Percentiles rank a stretch among this genome's conserved stretches.
Conservation (phyloP, 1,284 basidiomycete species). For the Puccinia coronata region DNA sequence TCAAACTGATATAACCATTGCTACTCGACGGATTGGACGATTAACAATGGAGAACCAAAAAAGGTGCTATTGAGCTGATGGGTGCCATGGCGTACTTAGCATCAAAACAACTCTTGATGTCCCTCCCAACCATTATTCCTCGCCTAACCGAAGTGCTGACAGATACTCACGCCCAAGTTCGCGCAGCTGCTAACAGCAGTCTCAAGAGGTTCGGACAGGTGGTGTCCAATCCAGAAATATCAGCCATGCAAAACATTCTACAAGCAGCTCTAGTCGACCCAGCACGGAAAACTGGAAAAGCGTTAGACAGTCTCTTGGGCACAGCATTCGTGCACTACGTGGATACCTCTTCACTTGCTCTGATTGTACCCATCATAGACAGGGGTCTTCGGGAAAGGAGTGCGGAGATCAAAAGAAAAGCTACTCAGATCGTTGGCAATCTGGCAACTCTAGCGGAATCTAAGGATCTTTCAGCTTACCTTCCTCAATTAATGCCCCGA, state of each 20-base stretch:
- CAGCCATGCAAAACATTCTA: conserved; percentile 84
- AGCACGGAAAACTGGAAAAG: conserved; percentile 77
- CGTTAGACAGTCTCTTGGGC: conserved; percentile 79
- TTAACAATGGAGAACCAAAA: conserved; percentile 64
- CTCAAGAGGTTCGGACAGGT: conserved; percentile 93
- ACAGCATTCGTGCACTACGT: conserved; percentile 99
- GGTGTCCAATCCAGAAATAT: conserved; percentile 69
- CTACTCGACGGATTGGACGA: conserved; percentile 90
- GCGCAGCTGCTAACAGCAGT: conserved; percentile 87
- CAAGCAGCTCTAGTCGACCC: conserved; percentile 97
- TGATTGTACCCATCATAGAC: conserved; percentile 94
- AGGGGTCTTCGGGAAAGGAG: conserved; percentile 87
- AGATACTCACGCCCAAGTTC: conserved; percentile 96
- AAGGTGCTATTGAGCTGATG: conserved; percentile 60
- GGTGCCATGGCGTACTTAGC: conserved; percentile 99
- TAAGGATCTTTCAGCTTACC: conserved; percentile 95
- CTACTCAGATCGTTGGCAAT: conserved; percentile 95
- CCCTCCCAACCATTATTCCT: conserved; percentile 94
- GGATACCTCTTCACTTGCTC: conserved; percentile 93
- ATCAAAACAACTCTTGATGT: conserved; percentile 88
- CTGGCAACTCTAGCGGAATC: conserved; percentile 79
- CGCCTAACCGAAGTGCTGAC: conserved; percentile 90
- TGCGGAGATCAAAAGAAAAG: conserved; percentile 91
- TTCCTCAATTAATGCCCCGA: conserved; percentile 81
- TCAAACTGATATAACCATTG: conserved; percentile 91